phyloP scores from a whole-genome alignment of 768 basidiomycete species.

The Leccinum uliginosum region DNA sequence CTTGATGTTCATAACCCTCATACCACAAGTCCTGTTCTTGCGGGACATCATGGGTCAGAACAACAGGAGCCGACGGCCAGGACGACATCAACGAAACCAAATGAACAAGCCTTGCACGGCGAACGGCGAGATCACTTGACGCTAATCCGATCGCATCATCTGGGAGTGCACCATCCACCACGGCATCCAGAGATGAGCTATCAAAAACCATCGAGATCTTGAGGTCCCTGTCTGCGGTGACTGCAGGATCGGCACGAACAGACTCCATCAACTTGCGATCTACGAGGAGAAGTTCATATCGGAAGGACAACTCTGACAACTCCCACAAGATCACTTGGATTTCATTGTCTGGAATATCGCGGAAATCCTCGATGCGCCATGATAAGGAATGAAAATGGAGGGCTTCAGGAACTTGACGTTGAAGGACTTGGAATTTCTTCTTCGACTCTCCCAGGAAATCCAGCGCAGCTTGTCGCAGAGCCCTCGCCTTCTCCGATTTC shows the following conservation, averaged over 20 bases:
- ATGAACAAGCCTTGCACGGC: neutral
- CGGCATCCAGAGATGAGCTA: too few species aligned
- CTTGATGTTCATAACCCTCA: neutral
- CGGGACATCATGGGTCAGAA: neutral
- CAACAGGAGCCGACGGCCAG: neutral
- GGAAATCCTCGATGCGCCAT: neutral
- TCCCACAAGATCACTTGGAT: neutral
- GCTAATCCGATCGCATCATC: neutral
- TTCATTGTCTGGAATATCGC: neutral
- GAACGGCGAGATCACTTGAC: neutral
- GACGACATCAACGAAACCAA: neutral
- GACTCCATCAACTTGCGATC: neutral
- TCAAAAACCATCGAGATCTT: too few species aligned
- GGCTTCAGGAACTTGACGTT: neutral
- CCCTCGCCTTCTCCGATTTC: neutral
- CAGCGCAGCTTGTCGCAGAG: neutral
- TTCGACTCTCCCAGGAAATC: neutral
- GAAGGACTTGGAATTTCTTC: neutral
- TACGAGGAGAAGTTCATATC: neutral
- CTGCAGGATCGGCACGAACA: neutral
- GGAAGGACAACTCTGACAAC: neutral
- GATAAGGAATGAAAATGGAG: neutral
- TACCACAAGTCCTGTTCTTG: neutral
- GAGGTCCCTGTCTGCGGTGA: neutral
- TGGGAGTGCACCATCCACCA: neutral